Evolutionary conservation across 441 rosid genomes (phyloP), one percentile per base, ranked within the genome.

Genomic region (Raphanus hybrid): DNA sequence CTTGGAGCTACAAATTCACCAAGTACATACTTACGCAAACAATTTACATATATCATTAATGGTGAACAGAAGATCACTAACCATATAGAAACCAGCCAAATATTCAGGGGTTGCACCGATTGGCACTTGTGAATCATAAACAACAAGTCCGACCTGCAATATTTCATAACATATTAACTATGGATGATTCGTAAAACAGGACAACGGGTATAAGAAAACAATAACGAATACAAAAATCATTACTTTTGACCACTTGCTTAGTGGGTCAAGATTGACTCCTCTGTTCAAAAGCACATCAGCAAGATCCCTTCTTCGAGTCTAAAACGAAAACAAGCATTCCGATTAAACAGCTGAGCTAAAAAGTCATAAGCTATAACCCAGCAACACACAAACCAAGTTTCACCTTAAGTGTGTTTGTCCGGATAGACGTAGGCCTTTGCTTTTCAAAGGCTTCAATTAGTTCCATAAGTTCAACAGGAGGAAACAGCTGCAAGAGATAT

Each of bases 31-130:
- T 61, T 63, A 3, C 18, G 27, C 18, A 52, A 58, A 79, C 45
- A 70, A 15, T 65, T 57, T 32, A 65, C 12, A 48, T 7, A 23
- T 60, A 16, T 10, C 57, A 12, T 7, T 23, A 12, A 45, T 45
- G 39, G 37, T 45, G 4, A 63, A 26, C 62, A 77, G 64, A 74
- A 64, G 54, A 64, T 52, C 39, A 65, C 57, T 57, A 32, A 74
- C 71, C 77, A 74, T 93, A 83, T 95, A 95, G 81, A 81, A 91
- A 64, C 77, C 77, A 54, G 77, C 57, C 58, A 74, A 71, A 82
- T 93, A 95, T 82, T 95, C 99, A 70, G 99, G 99, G 67, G 98
- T 93, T 43, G 98, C 96, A 78, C 98, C 98, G 15, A 93, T 87
- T 29, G 96, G 94, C 48, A 91, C 96, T 85, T 91, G 98, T n/a